Evolutionary conservation across 108 stramenopile genomes (phyloP).

Genomic region (Pinguiococcus pyrenoidosus): DNA sequence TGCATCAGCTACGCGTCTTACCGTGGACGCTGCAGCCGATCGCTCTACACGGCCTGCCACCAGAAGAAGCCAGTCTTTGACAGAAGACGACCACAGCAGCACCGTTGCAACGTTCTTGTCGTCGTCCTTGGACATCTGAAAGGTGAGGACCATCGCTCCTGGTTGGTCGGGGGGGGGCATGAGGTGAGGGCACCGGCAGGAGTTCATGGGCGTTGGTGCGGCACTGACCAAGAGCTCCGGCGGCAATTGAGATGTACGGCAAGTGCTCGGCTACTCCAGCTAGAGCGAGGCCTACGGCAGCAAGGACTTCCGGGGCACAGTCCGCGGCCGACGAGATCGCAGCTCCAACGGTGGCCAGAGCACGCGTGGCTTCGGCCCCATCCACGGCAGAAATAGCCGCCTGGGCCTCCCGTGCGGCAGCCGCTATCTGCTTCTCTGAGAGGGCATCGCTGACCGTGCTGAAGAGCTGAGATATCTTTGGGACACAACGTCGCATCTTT

Average conservation of each 20-base stretch:
- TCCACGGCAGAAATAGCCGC: no score
- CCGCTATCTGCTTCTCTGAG: no score
- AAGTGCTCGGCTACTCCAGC: not conserved
- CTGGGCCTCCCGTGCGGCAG: no score
- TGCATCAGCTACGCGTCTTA: no score
- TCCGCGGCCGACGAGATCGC: not conserved
- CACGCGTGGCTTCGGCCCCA: no score
- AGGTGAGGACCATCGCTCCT: not conserved
- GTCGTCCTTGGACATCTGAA: slow-evolving; percentile 1
- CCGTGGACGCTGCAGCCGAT: not conserved
- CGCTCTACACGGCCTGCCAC: not conserved
- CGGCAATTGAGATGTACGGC: not conserved
- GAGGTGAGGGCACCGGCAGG: no score
- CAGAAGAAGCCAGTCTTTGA: slow-evolving; percentile 4
- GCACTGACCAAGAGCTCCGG: not conserved
- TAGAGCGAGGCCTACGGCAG: not conserved
- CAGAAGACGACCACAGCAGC: not conserved
- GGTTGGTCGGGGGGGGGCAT: no score
- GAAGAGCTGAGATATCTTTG: no score
- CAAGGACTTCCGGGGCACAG: not conserved
- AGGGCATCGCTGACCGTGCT: no score
- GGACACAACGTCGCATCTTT: no score
- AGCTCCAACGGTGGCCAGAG: not conserved
- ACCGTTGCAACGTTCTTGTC: slow-evolving; percentile 6
- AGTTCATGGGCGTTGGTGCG: no score